Evolutionary conservation across 768 basidiomycete species (phyloP), one percentile per base, ranked within the genome.

Genomic region (Tricholomella constricta): DNA sequence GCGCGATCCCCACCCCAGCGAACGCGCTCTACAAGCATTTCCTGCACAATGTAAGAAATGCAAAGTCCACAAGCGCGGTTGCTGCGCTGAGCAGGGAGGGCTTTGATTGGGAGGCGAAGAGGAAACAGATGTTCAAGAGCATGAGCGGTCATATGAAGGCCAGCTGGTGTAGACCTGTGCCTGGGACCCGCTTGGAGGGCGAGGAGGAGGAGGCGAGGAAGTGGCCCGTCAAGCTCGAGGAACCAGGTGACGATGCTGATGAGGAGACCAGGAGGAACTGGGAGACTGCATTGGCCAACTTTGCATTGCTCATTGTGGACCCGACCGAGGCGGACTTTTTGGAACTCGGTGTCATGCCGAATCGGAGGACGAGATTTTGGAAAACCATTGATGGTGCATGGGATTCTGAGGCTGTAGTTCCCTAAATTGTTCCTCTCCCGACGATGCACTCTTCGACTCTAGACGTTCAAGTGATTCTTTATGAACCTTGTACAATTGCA

Each of bases 231-330:
- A 70, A 56, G 47, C 59, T 91, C 23, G 79, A 81, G 19, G 79
- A 77, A 59, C 74, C 77, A 35, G 73, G 71, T 45, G 74, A 73
- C 41, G 59, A 61, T 14, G 68, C 67, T 37, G 74, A 66, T 32
- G 76, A 76, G 48, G 70, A 74, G 56, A 76, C 71, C n/a, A 69
- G 70, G 69, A 67, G 63, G 65, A 71, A 78, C 47, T 73, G 81
- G 73, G 75, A 81, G 47, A 64, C 45, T 31, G 87, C 91, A 27
- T 65, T 88, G 54, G 58, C 67, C 8, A 88, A 89, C 62, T 93
- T 91, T 59, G 83, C 87, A 15, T 65, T 94, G 62, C 59, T 93
- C 36, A 65, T 91, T 10, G 71, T 94, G 26, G 90, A 93, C 60
- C 87, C 90, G 1, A 61, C 70, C 2, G 78, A 81, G 48, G 82